Evolutionary conservation across 768 basidiomycete species (phyloP).

Genomic region (Termitomyces sp.): DNA sequence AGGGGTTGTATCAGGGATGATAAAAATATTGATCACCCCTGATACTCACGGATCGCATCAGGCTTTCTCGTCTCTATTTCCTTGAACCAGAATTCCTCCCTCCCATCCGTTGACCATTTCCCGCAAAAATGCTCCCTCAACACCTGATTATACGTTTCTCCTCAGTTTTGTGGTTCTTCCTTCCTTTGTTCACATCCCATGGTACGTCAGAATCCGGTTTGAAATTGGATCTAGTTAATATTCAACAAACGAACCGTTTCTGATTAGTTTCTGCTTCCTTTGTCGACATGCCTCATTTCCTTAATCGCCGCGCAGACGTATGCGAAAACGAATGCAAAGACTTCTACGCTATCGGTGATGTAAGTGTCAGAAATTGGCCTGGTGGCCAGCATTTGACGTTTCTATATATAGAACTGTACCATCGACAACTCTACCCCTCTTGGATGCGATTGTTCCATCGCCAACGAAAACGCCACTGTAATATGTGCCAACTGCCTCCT

Average conservation of each 20-base stretch:
- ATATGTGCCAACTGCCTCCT: neutral
- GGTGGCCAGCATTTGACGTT: neutral
- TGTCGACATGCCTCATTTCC: neutral
- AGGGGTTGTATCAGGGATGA: neutral
- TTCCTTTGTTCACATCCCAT: neutral
- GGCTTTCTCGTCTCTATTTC: neutral
- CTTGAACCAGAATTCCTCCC: neutral
- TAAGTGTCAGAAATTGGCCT: neutral
- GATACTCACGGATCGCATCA: neutral
- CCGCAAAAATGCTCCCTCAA: neutral
- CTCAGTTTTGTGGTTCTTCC: neutral
- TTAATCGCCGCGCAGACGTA: neutral
- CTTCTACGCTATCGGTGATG: neutral
- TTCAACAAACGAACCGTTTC: neutral
- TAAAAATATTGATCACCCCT: neutral
- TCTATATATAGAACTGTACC: neutral
- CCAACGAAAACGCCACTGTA: neutral
- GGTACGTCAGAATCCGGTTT: neutral
- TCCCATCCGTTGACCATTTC: neutral
- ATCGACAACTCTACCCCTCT: neutral
- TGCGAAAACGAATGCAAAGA: neutral
- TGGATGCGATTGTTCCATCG: neutral
- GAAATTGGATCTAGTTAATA: neutral
- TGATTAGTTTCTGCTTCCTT: neutral
- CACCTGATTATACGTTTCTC: neutral